Evolutionary conservation across 176 grass and related monocot genomes (phyloP), one percentile per base, ranked within the genome.

Genomic region (Hyparrhenia diplandra): DNA sequence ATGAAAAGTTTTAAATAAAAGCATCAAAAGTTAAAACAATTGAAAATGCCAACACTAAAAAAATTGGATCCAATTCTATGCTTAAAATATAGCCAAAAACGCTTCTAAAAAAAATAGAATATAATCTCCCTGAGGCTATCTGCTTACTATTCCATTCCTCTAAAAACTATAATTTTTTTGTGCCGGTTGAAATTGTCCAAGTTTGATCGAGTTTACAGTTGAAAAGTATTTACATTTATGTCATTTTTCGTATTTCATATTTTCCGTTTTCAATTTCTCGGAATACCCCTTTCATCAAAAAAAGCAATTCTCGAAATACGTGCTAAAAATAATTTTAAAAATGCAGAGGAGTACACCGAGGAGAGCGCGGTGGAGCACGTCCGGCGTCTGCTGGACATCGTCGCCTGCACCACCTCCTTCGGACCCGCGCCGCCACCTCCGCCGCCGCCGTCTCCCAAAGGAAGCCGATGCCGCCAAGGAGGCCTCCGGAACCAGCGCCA

Each of bases 301-400:
- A 8, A 54, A 54, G 7, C 0, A 21, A 21, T 54, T 9, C 18
- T 54, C 18, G 6, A 54, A 54, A 54, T 21, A 55, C n/a, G 1
- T 14, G 1, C n/a, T n/a, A 14, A 24, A 4, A n/a, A n/a, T n/a
- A n/a, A n/a, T n/a, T n/a, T 28, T 69, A 20, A 24, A 79, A 79
- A 55, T 62, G 60, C 88, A 99, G 96, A 91, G 73, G 90, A 93
- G 29, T 99, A 99, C 61, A 83, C 87, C 25, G 96, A 95, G 78
- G 96, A 91, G 69, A 77, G 81, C 49, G 90, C 93, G 20, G 84
- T 84, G 46, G 85, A 78, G 76, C 96, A 99, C 60, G 87, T 95
- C 41, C 86, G 89, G 67, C 88, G 96, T 52, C 82, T 99, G 63
- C 88, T 95, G 5, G 96, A 95, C 85, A 86, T 99, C 37, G 58